Evolutionary conservation across 495 filamentous ascomycete species (phyloP).

Genomic region (Aspergillus saccharolyticus): DNA sequence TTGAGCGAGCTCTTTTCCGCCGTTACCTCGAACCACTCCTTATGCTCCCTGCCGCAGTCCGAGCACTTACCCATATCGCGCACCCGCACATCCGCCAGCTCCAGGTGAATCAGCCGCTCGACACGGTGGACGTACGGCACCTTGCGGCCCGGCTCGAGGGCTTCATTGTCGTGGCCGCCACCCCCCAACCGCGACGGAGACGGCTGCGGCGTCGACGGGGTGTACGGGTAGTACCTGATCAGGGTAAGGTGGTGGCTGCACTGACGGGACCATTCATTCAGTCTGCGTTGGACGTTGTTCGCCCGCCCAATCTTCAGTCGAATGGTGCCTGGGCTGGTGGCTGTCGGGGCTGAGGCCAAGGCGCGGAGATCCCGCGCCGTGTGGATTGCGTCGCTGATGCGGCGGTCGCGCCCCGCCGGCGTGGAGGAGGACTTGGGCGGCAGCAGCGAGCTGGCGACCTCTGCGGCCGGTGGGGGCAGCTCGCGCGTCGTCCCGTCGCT

Average conservation of each 20-base stretch:
- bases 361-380: slow-evolving; percentile 47
- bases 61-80: slow-evolving; percentile 66
- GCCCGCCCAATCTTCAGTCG: slow-evolving; percentile 91
- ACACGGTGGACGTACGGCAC: slow-evolving; percentile 85
- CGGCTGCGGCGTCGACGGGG: slow-evolving; percentile 45
- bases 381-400: slow-evolving; percentile 60
- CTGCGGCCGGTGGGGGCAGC: slow-evolving; percentile 48
- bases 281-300: slow-evolving; percentile 79
- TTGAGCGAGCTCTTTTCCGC: slow-evolving; percentile 64
- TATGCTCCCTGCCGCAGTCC: slow-evolving; percentile 80
- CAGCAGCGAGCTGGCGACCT: slow-evolving; percentile 57
- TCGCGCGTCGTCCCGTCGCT: slow-evolving; percentile 21
- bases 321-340: slow-evolving; percentile 44
- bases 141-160: slow-evolving; percentile 49
- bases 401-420: slow-evolving; percentile 41
- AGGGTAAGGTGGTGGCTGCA: slow-evolving; percentile 83
- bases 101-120: slow-evolving; percentile 85
- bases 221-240: slow-evolving; percentile 88
- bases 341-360: slow-evolving; percentile 30
- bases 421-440: slow-evolving; percentile 35
- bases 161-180: neutral
- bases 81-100: slow-evolving; percentile 66
- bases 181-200: slow-evolving; percentile 4
- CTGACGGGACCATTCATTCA: slow-evolving; percentile 90
- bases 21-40: slow-evolving; percentile 94